phyloP scores from a whole-genome alignment of 495 filamentous ascomycete species.

The Penicillium samsonianum region DNA sequence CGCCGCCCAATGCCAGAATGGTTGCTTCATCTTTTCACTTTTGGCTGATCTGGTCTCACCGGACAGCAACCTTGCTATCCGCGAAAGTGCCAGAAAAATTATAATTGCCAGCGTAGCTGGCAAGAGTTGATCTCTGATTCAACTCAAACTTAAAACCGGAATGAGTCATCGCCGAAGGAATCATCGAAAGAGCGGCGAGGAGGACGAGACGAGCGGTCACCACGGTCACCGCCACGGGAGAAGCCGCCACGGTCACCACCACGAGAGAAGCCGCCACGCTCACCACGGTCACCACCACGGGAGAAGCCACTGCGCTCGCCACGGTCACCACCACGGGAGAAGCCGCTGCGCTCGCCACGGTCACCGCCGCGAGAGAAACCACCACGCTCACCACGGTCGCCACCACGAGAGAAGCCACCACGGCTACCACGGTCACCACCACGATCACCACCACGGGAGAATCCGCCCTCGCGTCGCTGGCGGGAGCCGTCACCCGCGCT shows the following conservation, averaged over 20 bases:
- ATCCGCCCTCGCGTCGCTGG: neutral
- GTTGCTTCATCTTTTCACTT: conserved; percentile 22
- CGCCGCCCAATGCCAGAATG: conserved; percentile 33
- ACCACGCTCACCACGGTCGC: conserved; percentile 1
- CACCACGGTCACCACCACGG: neutral
- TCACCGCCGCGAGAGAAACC: conserved; percentile 7
- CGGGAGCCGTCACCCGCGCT: conserved; percentile 5
- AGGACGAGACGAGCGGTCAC: conserved; percentile 2
- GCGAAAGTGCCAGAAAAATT: conserved; percentile 3
- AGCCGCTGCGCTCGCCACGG: conserved; percentile 5
- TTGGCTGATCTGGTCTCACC: conserved; percentile 11
- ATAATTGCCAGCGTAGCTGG: neutral
- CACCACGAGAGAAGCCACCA: conserved; percentile 5
- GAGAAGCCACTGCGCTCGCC: conserved; percentile 4
- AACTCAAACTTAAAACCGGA: conserved; percentile 5
- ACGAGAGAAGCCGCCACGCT: conserved; percentile 5
- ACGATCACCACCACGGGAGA: neutral
- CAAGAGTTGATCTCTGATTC: neutral
- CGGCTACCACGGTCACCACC: conserved; percentile 10
- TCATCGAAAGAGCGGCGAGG: neutral
- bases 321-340: conserved; percentile 7
- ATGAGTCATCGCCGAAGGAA: neutral
- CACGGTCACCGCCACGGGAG: conserved; percentile 8
- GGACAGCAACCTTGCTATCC: neutral
- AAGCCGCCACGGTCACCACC: conserved; percentile 7